Evolutionary conservation across 805 yeast species (phyloP), one percentile per base, ranked within the genome.

Genomic region (Yamadazyma phyllophila): DNA sequence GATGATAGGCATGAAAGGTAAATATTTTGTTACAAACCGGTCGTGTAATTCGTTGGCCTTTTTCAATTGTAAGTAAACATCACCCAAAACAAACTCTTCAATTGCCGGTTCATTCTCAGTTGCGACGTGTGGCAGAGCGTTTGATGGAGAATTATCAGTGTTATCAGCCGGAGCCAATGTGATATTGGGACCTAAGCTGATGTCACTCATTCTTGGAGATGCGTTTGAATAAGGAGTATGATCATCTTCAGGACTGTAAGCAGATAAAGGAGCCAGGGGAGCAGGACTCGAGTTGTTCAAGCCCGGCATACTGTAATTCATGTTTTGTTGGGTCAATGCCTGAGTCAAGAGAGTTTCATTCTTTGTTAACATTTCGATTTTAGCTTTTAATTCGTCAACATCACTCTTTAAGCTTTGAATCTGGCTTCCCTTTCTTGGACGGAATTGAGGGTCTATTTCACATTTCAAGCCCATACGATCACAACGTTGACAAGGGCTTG

Each of bases 401-500:
- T 91, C 97, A 55, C 86, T 87, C 54, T 90, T 77, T 56, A 91
- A 69, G 44, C 84, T 76, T 56, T 89, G 96, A 24, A 90, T 82
- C 62, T 90, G 97, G 1, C 92, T 84, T 0, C 97, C 97, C 63
- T 89, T 90, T 55, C 88, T 84, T 3, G 97, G 97, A 58, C 90
- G 77, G 63, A 89, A 91, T 55, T 84, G 84, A 1, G 97, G 97
- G 64, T 91, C 96, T 17, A 91, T 87, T 55, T 86, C 92, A 69
- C 97, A 91, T 46, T 75, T 77, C 32, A 89, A 70, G 2, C 81
- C 83, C 87, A 87, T 85, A 58, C 85, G 75, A 43, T 81, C 83
- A 66, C 97, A 91, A 49, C 96, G 66, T 13, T 85, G 77, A 62
- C 97, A 91, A 0, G 96, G 86, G 6, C 73, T 70, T 0, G 97